Base-by-base conservation (phyloP, 2,329 filamentous ascomycete species). In the Penicillium brasilianum region DNA sequence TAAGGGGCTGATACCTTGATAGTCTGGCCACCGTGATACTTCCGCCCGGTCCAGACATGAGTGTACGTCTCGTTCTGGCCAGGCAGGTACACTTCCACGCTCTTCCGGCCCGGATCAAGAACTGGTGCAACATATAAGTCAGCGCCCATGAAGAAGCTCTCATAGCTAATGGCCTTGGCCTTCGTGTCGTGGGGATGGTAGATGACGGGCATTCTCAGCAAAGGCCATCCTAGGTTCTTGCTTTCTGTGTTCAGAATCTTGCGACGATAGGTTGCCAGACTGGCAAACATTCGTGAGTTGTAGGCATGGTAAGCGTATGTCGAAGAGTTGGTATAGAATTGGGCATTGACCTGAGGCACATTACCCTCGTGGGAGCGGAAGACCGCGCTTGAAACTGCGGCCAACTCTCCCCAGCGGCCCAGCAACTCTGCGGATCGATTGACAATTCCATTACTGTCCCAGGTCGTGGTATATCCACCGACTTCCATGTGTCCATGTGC, bases 351-450 rank as follows among this genome's bases (percentile, higher is more conserved):
- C 14, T 67, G 55, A 1, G 75, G 75, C 2, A 77, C 73, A 64
- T 77, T 77, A 11, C 75, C 75, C 63, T 77, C 75, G 62, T 77
- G 75, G 3, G 71, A 72, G n/a, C 75, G 70, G 64, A 77, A 76
- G 10, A 74, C 74, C 0, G 67, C 64, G 49, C 72, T 74, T 39
- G 67, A 70, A 20, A 77, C 72, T 1, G 75, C 75, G 2, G 72
- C 69, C 13, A 77, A 64, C 56, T 77, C 76, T 9, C 74, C 75
- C 76, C 76, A 77, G 34, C 76, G 71, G 13, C 75, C 76, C 8
- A 77, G 69, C 2, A 77, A 68, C 53, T 75, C 74, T 0, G 76
- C 67, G 1, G 71, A 70, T 10, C 76, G 73, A 36, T 75, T 76
- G 43, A 78, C 67, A 59, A 74, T 71, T 39, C 67, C 74, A 20